Evolutionary conservation across 305 asterid species (phyloP), one percentile per base, ranked within the genome.

Genomic region (Fraxinus greggii): DNA sequence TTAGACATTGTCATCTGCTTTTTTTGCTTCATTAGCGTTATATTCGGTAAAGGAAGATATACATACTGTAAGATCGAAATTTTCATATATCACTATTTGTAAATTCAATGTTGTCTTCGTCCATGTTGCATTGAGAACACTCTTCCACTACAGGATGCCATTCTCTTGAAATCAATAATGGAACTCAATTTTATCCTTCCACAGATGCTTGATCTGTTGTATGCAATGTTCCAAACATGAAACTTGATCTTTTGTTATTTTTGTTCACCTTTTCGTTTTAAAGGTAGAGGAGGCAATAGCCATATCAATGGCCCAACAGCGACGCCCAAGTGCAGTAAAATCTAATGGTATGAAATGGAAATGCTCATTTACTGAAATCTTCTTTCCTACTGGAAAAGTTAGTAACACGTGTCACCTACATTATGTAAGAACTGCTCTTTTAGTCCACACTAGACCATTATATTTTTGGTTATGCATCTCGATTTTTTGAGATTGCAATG

Each of bases 201-300:
- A 13, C 28, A 28, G 74, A 28, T 67, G 74, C 74, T 67, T 67
- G 38, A 67, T 28, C 35, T 67, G 74, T 67, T 10, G 0, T 67
- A 67, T 10, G 26, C 19, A 67, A 67, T 13, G n/a, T 13, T 28
- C 74, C 17, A 5, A 67, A 67, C 23, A 12, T 2, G 36, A 79
- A 70, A 42, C 63, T 28, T 56, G 42, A 63, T 33, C 40, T 69
- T 32, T 29, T 51, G 78, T 51, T 35, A 9, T 29, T 12, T 75
- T 38, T 28, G 9, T 74, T 12, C 13, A 15, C 23, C 74, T 80
- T 81, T 13, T 29, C 54, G 23, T 83, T 78, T 76, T 76, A 42
- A 84, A 91, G 94, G 92, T 93, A 26, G 97, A 92, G 89, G 96
- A 89, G 87, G 93, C 95, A 63, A 74, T 93, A 81, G 93, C 94